Percentiles rank a stretch among this genome's conserved stretches.
phyloP scores from a whole-genome alignment of 352 stramenopile genomes.

The Phytophthora aleatoria region DNA sequence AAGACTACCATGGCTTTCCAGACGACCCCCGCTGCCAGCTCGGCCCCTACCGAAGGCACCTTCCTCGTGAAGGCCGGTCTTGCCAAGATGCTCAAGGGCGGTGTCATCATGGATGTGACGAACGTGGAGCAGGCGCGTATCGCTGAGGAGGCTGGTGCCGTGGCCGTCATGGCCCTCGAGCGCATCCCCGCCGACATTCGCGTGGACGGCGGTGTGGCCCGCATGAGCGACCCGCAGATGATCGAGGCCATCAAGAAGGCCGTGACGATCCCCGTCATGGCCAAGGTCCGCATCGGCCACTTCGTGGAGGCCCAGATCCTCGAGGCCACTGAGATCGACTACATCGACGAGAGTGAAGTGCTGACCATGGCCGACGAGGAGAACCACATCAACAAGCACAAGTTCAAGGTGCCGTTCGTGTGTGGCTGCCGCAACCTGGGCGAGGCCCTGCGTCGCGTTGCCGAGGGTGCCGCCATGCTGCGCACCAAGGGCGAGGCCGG shows the following conservation, averaged over 20 bases:
- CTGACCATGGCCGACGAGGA: slow-evolving; percentile 99
- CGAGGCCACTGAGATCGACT: slow-evolving; percentile 97
- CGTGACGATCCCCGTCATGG: slow-evolving; percentile 99
- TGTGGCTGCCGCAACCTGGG: slow-evolving; percentile 98
- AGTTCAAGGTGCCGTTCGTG: slow-evolving; percentile 98
- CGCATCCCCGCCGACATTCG: slow-evolving; percentile 98
- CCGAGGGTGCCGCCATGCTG: slow-evolving; percentile 97
- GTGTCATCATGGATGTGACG: slow-evolving; percentile 97
- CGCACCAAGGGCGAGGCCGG: slow-evolving; percentile 98
- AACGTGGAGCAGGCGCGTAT: slow-evolving; percentile 95
- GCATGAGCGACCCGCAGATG: slow-evolving; percentile 98
- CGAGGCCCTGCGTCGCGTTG: slow-evolving; percentile 94
- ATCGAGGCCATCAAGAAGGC: slow-evolving; percentile 98
- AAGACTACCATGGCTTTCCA: slow-evolving; percentile 42
- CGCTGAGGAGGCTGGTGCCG: slow-evolving; percentile 96
- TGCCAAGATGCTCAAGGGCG: slow-evolving; percentile 98
- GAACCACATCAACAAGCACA: slow-evolving; percentile 96
- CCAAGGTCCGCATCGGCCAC: slow-evolving; percentile 98
- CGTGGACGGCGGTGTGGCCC: slow-evolving; percentile 94
- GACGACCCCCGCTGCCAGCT: slow-evolving; percentile 18
- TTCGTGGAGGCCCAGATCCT: slow-evolving; percentile 99
- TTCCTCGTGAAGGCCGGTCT: slow-evolving; percentile 96
- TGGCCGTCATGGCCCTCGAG: slow-evolving; percentile 98
- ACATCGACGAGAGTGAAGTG: slow-evolving; percentile 99
- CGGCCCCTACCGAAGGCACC: slow-evolving; percentile 68